Evolutionary conservation across 345 rosid genomes (phyloP).

Genomic region (Pistacia atlantica): DNA sequence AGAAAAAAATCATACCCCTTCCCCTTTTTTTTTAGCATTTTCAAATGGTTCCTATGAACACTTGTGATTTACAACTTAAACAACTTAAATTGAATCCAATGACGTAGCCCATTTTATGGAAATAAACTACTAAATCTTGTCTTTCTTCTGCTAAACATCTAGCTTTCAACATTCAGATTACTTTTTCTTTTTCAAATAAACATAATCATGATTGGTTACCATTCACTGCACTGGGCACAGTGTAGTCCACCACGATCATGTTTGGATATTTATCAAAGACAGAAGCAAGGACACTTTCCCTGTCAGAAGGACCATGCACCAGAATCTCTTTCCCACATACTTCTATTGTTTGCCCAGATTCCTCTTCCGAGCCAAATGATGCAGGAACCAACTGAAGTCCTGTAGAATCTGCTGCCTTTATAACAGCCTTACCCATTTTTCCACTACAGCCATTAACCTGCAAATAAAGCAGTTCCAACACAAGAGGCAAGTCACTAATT

Average conservation of each 20-base stretch:
- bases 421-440: slow-evolving; percentile 89
- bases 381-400: slow-evolving; percentile 77
- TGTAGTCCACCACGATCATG: slow-evolving; percentile 82
- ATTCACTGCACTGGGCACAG: slow-evolving; percentile 83
- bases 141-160: not conserved
- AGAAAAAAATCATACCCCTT: not conserved
- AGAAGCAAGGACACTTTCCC: slow-evolving; percentile 69
- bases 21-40: not conserved
- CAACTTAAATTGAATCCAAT: not conserved
- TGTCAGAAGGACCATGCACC: slow-evolving; percentile 71
- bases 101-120: not conserved
- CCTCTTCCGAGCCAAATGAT: slow-evolving; percentile 72
- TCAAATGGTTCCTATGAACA: not conserved
- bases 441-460: slow-evolving; percentile 92
- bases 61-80: not conserved
- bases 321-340: slow-evolving; percentile 69
- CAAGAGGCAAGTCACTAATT: not conserved
- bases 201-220: slow-evolving; percentile 37
- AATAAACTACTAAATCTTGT: not conserved
- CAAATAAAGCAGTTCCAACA: not conserved
- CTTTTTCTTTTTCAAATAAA: not conserved
- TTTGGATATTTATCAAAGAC: slow-evolving; percentile 62
- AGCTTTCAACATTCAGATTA: not conserved
- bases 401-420: slow-evolving; percentile 82
- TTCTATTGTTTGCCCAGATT: slow-evolving; percentile 62